Evolutionary conservation across 164 flowering plant species (phyloP).

Genomic region (Stephania cephalantha): DNA sequence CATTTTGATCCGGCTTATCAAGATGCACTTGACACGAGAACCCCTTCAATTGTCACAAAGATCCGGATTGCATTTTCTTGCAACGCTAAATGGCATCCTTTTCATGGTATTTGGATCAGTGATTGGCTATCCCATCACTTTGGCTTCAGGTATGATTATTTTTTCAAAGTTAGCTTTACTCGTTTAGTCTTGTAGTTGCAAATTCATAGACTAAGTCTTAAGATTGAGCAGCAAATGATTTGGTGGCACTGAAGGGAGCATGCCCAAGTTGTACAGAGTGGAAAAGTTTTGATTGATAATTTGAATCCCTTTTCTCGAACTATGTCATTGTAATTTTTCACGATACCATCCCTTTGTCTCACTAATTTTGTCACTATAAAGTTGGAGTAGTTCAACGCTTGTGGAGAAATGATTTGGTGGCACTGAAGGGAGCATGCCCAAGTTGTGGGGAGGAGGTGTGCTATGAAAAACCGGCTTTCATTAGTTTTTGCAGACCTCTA

Average conservation of each 20-base stretch:
- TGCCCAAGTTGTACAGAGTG: too few relatives aligned
- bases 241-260: too few relatives aligned
- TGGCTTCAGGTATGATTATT: slow-evolving; percentile 69
- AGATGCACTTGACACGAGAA: slow-evolving; percentile 39
- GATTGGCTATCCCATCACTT: slow-evolving; percentile 71
- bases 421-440: slow-evolving; percentile 89
- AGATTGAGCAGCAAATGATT: background rate
- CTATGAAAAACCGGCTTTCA: background rate
- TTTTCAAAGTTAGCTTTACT: background rate
- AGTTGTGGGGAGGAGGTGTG: slow-evolving; percentile 95
- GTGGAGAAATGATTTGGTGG: slow-evolving; percentile 89
- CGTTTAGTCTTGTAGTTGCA: background rate
- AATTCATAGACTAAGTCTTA: background rate
- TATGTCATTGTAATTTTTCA: too few relatives aligned
- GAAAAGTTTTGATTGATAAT: too few relatives aligned
- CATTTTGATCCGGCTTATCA: slow-evolving; percentile 53
- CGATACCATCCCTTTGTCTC: background rate
- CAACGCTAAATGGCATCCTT: slow-evolving; percentile 45
- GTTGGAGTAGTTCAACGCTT: slow-evolving; percentile 75
- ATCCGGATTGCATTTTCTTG: slow-evolving; percentile 32
- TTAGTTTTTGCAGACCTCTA: background rate
- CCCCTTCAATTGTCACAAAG: slow-evolving; percentile 28
- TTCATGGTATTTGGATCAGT: slow-evolving; percentile 54
- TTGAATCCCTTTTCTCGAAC: too few relatives aligned
- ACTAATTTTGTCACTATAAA: slow-evolving; percentile 17